Conservation (phyloP, 257 asterid species). For the Scutellaria barbata region DNA sequence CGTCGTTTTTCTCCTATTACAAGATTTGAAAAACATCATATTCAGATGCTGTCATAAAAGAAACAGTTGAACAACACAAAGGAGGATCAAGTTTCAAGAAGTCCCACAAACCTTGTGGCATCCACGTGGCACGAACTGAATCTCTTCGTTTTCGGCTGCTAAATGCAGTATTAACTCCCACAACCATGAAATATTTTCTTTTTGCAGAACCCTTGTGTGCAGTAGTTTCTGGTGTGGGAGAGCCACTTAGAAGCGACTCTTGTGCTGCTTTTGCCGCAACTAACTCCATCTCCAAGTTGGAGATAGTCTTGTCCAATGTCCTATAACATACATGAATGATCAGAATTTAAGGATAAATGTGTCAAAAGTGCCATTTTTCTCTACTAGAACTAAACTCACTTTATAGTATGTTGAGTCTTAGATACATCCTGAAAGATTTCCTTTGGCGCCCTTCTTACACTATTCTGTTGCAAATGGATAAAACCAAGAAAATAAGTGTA, state of each 20-base stretch:
- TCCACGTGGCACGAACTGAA: slow-evolving; percentile 91
- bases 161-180: slow-evolving; percentile 88
- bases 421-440: slow-evolving; percentile 61
- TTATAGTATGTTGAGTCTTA: slow-evolving; percentile 55
- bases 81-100: not conserved
- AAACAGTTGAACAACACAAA: slow-evolving; percentile 11
- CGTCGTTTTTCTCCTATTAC: slow-evolving; percentile 66
- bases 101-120: slow-evolving; percentile 76
- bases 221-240: slow-evolving; percentile 66
- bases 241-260: slow-evolving; percentile 65
- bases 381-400: slow-evolving; percentile 48
- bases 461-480: slow-evolving; percentile 51
- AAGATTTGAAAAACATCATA: slow-evolving; percentile 18
- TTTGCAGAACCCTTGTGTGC: slow-evolving; percentile 42
- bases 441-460: slow-evolving; percentile 55
- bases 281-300: slow-evolving; percentile 79
- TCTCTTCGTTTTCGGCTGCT: slow-evolving; percentile 93
- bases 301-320: slow-evolving; percentile 77
- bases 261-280: slow-evolving; percentile 87
- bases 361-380: not conserved
- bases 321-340: slow-evolving; percentile 40
- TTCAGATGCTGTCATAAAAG: slow-evolving; percentile 28
- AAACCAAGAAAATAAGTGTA: slow-evolving; percentile 5
- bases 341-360: not conserved
- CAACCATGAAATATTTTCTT: slow-evolving; percentile 74